Percentiles rank a stretch among this genome's conserved stretches.
These are phyloP conservation scores for Grammothele lineata DNA, from an alignment of 768 basidiomycete genomes.

Conservation along the genomic window DNA sequence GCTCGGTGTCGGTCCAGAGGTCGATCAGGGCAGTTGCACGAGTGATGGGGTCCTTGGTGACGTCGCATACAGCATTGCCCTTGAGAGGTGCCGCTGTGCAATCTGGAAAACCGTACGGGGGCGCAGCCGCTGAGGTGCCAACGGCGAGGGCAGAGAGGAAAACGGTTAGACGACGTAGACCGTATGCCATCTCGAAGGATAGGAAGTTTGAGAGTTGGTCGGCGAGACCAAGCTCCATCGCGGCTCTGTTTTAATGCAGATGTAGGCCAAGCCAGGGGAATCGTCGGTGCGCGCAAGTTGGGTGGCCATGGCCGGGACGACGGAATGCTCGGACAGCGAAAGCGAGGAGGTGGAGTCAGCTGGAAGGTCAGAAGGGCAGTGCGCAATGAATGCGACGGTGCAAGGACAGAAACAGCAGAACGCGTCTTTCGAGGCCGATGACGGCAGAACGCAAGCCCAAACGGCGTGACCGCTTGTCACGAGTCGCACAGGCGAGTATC, in stretches of 20 bases:
- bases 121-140: neutral
- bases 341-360: too few relatives aligned
- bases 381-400: neutral
- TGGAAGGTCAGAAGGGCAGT: too few relatives aligned
- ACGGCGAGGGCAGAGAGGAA: constrained; percentile 4
- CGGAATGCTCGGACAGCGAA: too few relatives aligned
- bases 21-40: constrained; percentile 48
- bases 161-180: constrained; percentile 6
- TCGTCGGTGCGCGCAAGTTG: neutral
- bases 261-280: neutral
- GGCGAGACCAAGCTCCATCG: neutral
- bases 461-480: too few relatives aligned
- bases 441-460: too few relatives aligned
- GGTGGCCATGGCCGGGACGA: too few relatives aligned
- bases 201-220: neutral
- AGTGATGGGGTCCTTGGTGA: constrained; percentile 36
- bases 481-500: too few relatives aligned
- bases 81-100: constrained; percentile 44
- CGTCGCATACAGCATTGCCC: constrained; percentile 45
- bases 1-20: constrained; percentile 46
- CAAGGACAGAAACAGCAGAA: too few relatives aligned
- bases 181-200: constrained; percentile 10
- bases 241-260: neutral
- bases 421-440: too few relatives aligned
- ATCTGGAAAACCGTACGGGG: constrained; percentile 37